These are phyloP conservation scores for Erodium texanum DNA, from an alignment of 441 rosid genomes.

Conservation along the genomic window DNA sequence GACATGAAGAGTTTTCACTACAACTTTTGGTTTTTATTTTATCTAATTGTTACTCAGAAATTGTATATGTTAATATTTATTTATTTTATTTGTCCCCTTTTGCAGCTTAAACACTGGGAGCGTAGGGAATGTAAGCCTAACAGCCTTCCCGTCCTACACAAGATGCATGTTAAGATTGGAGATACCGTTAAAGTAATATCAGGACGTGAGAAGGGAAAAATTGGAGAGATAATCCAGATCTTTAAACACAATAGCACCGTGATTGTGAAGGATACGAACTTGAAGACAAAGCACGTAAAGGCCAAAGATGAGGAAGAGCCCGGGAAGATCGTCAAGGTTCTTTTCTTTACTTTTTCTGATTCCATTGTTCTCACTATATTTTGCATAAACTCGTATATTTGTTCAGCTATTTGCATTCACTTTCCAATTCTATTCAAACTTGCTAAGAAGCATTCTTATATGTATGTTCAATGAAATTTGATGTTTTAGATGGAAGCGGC, in stretches of 20 bases:
- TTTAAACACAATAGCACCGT: constrained; percentile 71
- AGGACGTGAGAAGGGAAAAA: constrained; percentile 79
- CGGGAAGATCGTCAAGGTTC: constrained; percentile 85
- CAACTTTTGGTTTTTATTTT: too few species aligned
- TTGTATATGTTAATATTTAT: background rate
- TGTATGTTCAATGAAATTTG: background rate
- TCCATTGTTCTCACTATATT: background rate
- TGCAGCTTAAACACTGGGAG: constrained; percentile 86
- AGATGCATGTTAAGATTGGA: constrained; percentile 86
- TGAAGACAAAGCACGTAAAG: constrained; percentile 86
- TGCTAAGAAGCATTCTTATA: too few species aligned
- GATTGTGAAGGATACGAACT: constrained; percentile 62
- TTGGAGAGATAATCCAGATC: constrained; percentile 64
- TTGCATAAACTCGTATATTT: background rate
- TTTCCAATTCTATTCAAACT: background rate
- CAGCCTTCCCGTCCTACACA: constrained; percentile 77
- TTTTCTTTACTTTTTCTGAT: constrained; percentile 11
- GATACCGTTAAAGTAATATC: constrained; percentile 75
- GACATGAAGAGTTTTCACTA: too few species aligned
- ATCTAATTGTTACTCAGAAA: too few species aligned
- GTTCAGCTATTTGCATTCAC: background rate
- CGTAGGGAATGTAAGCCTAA: constrained; percentile 79
- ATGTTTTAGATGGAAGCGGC: constrained; percentile 78
- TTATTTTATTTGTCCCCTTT: constrained; percentile 8
- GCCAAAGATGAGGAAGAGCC: constrained; percentile 67